Percentiles rank a stretch among this genome's conserved stretches.
These are phyloP conservation scores for Bolboschoenus planiculmis DNA, from an alignment of 176 grass and related monocot genomes.

Conservation along the genomic window DNA sequence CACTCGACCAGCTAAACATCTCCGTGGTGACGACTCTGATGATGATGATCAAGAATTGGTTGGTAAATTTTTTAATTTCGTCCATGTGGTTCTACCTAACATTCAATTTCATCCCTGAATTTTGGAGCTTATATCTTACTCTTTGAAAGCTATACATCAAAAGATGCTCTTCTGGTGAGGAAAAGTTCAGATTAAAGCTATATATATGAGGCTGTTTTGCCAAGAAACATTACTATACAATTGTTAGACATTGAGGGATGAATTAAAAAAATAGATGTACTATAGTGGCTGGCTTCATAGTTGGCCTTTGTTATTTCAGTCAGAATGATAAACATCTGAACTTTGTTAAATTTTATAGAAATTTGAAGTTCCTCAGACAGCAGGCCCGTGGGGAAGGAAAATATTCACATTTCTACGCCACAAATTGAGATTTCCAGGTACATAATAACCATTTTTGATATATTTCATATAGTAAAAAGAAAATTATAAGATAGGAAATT, in stretches of 20 bases:
- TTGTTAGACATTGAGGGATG: slow-evolving; percentile 22
- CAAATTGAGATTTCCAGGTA: slow-evolving; percentile 84
- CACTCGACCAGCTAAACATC: slow-evolving; percentile 31
- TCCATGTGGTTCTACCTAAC: background rate
- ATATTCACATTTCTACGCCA: slow-evolving; percentile 74
- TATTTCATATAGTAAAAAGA: background rate
- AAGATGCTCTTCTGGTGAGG: background rate
- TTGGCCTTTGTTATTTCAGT: background rate
- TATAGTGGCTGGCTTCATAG: background rate
- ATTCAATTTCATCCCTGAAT: background rate
- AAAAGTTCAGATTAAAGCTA: background rate
- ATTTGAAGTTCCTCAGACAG: slow-evolving; percentile 41
- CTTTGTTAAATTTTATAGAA: slow-evolving; percentile 13
- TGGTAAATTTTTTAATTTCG: slow-evolving; percentile 8
- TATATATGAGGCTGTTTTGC: background rate
- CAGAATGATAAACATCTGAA: background rate
- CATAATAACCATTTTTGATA: background rate
- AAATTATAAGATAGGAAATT: background rate
- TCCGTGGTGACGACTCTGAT: slow-evolving; percentile 14
- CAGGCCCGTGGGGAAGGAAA: slow-evolving; percentile 55
- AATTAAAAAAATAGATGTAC: background rate
- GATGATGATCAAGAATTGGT: slow-evolving; percentile 38
- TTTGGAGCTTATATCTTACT: background rate
- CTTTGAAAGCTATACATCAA: background rate
- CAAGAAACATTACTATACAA: background rate